Conservation (phyloP, 176 grass and related monocot species). For the Puya raimondii region DNA sequence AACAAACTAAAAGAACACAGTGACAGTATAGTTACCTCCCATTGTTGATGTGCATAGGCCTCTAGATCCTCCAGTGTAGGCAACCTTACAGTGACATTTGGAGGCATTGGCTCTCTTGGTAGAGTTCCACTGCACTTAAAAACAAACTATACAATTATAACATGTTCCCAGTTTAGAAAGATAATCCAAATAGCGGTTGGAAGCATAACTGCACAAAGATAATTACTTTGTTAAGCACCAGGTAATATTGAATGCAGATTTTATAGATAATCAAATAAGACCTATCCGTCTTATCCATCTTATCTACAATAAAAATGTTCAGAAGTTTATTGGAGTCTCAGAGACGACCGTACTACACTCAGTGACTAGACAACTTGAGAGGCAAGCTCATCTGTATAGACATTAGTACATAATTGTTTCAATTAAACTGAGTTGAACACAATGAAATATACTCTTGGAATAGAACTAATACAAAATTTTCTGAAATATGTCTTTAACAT, state of each 20-base stretch:
- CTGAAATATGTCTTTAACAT: background rate
- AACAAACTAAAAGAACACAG: constrained; percentile 16
- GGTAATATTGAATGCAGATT: background rate
- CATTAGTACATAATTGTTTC: too few species aligned
- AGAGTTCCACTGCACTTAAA: constrained; percentile 55
- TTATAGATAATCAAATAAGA: background rate
- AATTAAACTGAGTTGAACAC: background rate
- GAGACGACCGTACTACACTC: too few species aligned
- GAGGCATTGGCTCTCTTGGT: constrained; percentile 65
- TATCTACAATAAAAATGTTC: too few species aligned
- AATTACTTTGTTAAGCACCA: background rate
- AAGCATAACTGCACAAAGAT: too few species aligned
- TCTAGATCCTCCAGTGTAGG: constrained; percentile 66
- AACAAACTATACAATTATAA: constrained; percentile 6
- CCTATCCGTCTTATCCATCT: background rate
- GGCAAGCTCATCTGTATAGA: too few species aligned
- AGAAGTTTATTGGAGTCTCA: too few species aligned
- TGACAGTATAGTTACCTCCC: constrained; percentile 55
- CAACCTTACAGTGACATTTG: constrained; percentile 52
- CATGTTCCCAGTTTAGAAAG: background rate
- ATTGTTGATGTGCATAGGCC: constrained; percentile 63
- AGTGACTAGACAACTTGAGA: too few species aligned
- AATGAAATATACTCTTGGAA: background rate
- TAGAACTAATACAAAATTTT: background rate
- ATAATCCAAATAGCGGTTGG: background rate